These are phyloP conservation scores for Acanthamoeba lenticulata DNA, from an alignment of 208 protist genomes.

Conservation along the genomic window DNA sequence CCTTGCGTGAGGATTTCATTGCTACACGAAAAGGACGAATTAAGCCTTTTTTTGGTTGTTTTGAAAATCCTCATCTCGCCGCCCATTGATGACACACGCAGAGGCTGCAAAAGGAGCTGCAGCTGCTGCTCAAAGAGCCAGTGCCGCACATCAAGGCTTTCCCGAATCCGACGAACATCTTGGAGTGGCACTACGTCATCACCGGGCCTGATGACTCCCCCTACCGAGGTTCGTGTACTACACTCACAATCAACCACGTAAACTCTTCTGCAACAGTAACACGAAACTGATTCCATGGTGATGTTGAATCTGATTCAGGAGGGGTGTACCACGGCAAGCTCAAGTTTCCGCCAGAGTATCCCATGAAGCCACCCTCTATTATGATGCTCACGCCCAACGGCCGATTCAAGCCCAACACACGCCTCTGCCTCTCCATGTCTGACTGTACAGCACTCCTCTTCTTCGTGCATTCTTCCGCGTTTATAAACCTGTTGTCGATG, in stretches of 20 bases:
- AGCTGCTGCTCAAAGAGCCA: conserved; percentile 60
- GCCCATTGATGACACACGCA: no score
- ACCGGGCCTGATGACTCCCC: conserved; percentile 48
- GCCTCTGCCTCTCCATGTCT: conserved; percentile 82
- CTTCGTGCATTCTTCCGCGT: not conserved
- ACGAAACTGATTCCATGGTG: not conserved
- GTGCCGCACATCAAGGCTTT: conserved; percentile 54
- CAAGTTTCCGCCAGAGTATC: conserved; percentile 79
- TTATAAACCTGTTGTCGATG: not conserved
- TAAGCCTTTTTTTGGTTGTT: no score
- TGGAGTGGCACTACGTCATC: conserved; percentile 72
- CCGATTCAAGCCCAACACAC: conserved; percentile 77
- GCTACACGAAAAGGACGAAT: no score
- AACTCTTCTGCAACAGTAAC: not conserved
- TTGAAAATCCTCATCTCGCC: no score
- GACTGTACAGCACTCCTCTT: conserved; percentile 65
- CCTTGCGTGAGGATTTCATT: no score
- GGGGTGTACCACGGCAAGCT: conserved; percentile 80
- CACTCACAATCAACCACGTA: no score
- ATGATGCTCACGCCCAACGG: conserved; percentile 82
- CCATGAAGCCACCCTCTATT: conserved; percentile 81
- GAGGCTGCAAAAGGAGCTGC: conserved; percentile 51
- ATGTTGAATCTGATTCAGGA: not conserved
- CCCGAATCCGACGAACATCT: conserved; percentile 63
- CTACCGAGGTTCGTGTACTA: conserved; percentile 46